A percentile compares a stretch with the other conserved stretches of the same genome.
These are phyloP conservation scores for Epichloe glyceriae DNA, from an alignment of 2,329 filamentous ascomycete species.

Conservation along the genomic window DNA sequence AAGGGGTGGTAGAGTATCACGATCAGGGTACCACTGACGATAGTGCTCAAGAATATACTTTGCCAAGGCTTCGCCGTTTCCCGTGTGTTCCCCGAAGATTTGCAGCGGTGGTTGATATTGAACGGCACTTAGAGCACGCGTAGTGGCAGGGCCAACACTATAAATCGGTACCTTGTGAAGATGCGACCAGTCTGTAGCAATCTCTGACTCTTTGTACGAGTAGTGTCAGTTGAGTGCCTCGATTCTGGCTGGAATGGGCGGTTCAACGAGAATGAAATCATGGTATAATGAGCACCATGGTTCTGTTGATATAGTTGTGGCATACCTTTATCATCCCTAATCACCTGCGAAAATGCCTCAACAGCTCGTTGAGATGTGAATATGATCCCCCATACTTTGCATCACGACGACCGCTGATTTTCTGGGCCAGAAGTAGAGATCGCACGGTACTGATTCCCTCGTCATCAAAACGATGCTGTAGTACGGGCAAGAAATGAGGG, in stretches of 20 bases:
- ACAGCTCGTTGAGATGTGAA: constrained; percentile 79
- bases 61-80: constrained; percentile 72
- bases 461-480: constrained; percentile 56
- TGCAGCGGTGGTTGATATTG: constrained; percentile 36
- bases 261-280: not conserved
- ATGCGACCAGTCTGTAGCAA: constrained; percentile 25
- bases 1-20: constrained; percentile 43
- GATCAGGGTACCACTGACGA: constrained; percentile 33
- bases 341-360: constrained; percentile 57
- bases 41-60: constrained; percentile 72
- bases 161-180: constrained; percentile 52
- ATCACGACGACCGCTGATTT: constrained; percentile 25
- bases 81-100: constrained; percentile 68
- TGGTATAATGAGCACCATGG: not conserved
- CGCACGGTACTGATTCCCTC: constrained; percentile 42
- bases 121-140: constrained; percentile 54
- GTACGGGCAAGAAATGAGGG: constrained; percentile 62
- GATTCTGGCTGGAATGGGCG: not conserved
- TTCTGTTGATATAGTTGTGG: not conserved
- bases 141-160: constrained; percentile 70
- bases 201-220: not conserved
- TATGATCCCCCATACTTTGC: constrained; percentile 57
- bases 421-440: constrained; percentile 30
- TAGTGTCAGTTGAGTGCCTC: not conserved
- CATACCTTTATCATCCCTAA: constrained; percentile 37